Evolutionary conservation across 2,329 filamentous ascomycete species (phyloP), one percentile per base, ranked within the genome.

Genomic region (Herpotrichia juniperi): DNA sequence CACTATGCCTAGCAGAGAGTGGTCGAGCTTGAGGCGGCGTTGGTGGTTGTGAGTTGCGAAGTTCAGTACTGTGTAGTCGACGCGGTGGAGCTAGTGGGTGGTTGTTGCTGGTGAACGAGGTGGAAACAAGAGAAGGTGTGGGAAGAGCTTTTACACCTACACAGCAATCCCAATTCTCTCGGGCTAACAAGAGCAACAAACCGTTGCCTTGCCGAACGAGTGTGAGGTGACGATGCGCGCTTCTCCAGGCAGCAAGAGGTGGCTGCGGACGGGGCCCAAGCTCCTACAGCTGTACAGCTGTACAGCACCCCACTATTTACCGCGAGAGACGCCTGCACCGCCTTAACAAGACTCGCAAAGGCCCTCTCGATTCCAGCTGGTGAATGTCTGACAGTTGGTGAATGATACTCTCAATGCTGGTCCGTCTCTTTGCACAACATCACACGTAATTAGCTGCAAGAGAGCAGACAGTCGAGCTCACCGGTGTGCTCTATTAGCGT

Each of bases 221-320:
- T 34, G 45, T 42, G 37, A 43, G 51, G 26, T 37, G 24, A 35
- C 21, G n/a, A 39, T 39, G 19, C 19, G 17, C 22, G 37, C 25
- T 19, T 42, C 34, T 48, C 48, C 52, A 51, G 50, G 50, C 50
- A 53, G 39, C 50, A 44, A 31, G 44, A 14, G 42, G 46, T 53
- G 50, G 46, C 46, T 49, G 40, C 31, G 50, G 16, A 40, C 7
- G 21, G n/a, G 17, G 42, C 30, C 42, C 26, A 45, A 45, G 42
- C 42, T 45, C 42, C 25, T 16, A 43, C 24, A 4, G 14, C 19
- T 17, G 25, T n/a, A n/a, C 9, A 31, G 9, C 34, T 37, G 8
- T n/a, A 22, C 37, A 45, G 42, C 28, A n/a, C 37, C 37, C 37
- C 37, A n/a, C 37, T 24, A 24, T 40, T 5, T n/a, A 34, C n/a